Evolutionary conservation across 805 yeast species (phyloP).

Genomic region (Lachancea sp.): DNA sequence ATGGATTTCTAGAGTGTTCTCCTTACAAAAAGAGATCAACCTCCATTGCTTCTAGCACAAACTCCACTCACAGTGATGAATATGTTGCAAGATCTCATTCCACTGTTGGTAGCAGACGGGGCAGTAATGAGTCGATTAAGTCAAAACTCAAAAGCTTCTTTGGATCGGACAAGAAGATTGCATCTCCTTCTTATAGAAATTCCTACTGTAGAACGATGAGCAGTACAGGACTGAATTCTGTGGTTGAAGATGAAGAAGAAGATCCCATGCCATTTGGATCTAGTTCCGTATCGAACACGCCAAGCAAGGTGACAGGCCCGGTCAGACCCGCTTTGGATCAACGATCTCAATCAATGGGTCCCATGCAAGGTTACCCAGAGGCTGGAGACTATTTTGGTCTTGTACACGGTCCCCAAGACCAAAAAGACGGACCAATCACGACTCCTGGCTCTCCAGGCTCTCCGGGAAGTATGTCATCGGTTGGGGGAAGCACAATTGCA

Average conservation of each 20-base stretch:
- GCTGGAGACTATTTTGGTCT: slow-evolving; percentile 6
- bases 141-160: slow-evolving; percentile 12
- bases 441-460: slow-evolving; percentile 7
- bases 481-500: slow-evolving; percentile 2
- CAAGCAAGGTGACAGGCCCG: neutral
- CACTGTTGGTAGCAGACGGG: slow-evolving; percentile 10
- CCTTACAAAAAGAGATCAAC: slow-evolving; percentile 2
- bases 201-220: slow-evolving; percentile 11
- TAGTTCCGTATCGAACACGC: neutral
- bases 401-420: neutral
- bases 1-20: slow-evolving; percentile 1
- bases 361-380: neutral
- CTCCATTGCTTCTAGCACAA: neutral
- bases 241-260: slow-evolving; percentile 27
- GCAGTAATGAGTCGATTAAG: slow-evolving; percentile 12
- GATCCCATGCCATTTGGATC: slow-evolving; percentile 17
- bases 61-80: neutral
- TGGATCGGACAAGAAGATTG: slow-evolving; percentile 8
- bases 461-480: slow-evolving; percentile 4
- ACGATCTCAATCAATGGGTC: slow-evolving; percentile 9
- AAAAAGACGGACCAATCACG: neutral
- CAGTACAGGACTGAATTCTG: slow-evolving; percentile 16
- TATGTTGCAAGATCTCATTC: neutral
- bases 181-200: slow-evolving; percentile 2
- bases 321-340: slow-evolving; percentile 6